Evolutionary conservation across 345 rosid genomes (phyloP).

Genomic region (Eucalyptus sp.): DNA sequence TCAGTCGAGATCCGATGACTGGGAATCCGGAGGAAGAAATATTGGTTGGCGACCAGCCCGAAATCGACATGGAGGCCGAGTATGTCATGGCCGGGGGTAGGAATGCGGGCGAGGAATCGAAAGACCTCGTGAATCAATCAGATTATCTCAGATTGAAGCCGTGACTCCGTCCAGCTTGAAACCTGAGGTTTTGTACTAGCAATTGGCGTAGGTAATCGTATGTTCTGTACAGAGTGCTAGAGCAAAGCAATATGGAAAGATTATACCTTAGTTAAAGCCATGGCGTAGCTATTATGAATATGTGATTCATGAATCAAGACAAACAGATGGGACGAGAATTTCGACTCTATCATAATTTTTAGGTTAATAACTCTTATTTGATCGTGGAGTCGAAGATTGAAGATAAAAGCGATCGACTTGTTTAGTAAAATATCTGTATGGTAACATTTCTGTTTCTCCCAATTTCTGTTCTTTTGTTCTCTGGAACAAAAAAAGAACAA

Average conservation of each 20-base stretch:
- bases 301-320: neutral
- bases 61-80: conserved; percentile 34
- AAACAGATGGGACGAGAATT: neutral
- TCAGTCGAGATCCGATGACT: conserved; percentile 6
- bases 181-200: neutral
- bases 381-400: neutral
- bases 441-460: too few relatives aligned
- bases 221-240: neutral
- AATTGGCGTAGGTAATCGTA: neutral
- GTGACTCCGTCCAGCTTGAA: neutral
- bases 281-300: neutral
- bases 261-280: neutral
- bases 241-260: neutral
- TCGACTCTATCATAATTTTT: neutral
- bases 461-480: too few relatives aligned
- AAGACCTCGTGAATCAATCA: neutral
- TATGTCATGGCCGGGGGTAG: conserved; percentile 22
- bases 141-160: neutral
- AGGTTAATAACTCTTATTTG: neutral
- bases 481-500: too few relatives aligned
- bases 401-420: neutral
- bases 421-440: neutral
- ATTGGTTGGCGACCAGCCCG: conserved; percentile 6
- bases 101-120: conserved; percentile 21
- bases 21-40: conserved; percentile 14